Evolutionary conservation across 768 basidiomycete species (phyloP).

Genomic region (Inosperma sp.): DNA sequence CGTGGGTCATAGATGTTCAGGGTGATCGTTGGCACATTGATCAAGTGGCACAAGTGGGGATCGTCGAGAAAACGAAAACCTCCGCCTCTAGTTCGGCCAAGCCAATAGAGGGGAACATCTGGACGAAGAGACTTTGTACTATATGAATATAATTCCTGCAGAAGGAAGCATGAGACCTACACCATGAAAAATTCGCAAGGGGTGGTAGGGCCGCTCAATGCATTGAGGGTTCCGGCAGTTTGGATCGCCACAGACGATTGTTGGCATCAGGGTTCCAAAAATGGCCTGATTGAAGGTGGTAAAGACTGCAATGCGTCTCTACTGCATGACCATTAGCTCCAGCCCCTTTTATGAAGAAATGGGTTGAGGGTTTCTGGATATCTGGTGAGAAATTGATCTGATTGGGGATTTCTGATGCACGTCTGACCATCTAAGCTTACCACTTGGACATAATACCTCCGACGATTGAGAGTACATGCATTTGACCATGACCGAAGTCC

Average conservation of each 20-base stretch:
- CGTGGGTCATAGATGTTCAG: not conserved
- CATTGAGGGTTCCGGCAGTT: not conserved
- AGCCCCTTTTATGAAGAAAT: no score
- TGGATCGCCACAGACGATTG: not conserved
- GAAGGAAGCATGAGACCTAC: not conserved
- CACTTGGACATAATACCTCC: no score
- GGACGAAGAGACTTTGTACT: not conserved
- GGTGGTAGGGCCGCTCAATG: not conserved
- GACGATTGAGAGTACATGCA: no score
- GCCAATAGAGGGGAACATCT: not conserved
- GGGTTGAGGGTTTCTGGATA: no score
- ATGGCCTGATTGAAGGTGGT: no score
- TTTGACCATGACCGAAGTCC: no score
- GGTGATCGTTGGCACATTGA: not conserved
- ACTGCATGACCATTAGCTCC: no score
- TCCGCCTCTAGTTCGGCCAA: not conserved
- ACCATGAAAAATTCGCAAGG: not conserved
- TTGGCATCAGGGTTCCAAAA: no score
- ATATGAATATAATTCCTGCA: not conserved
- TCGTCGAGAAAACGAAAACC: not conserved
- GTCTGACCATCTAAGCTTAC: no score
- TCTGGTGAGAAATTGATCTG: no score
- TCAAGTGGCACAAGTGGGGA: not conserved
- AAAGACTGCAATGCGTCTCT: no score
- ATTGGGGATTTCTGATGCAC: no score